Conservation (phyloP, 495 filamentous ascomycete species). For the Xylaria sp. region DNA sequence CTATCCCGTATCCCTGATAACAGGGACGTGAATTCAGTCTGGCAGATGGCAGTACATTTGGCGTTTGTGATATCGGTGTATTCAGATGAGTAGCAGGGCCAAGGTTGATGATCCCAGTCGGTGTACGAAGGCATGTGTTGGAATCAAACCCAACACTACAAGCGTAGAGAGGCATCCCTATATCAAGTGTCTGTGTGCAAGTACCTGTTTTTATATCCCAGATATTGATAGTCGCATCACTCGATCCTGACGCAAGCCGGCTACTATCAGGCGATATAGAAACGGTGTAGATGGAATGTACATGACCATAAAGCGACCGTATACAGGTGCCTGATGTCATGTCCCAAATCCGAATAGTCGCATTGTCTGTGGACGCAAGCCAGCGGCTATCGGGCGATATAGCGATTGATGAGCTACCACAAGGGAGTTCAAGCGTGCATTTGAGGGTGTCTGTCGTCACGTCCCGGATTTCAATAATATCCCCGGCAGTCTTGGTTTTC, state of each 20-base stretch:
- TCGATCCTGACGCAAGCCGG: conserved; percentile 41
- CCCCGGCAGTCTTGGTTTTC: not conserved
- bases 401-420: not conserved
- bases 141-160: not conserved
- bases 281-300: not conserved
- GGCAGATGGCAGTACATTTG: no score
- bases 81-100: not conserved
- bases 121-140: not conserved
- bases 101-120: not conserved
- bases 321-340: not conserved
- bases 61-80: not conserved
- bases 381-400: not conserved
- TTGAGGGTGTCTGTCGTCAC: not conserved
- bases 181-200: not conserved
- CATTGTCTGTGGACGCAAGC: not conserved
- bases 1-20: not conserved
- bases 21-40: not conserved
- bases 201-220: conserved; percentile 40
- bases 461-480: not conserved
- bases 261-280: conserved; percentile 20
- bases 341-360: not conserved
- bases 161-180: not conserved
- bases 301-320: not conserved
- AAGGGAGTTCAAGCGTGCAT: not conserved
- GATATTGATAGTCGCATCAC: conserved; percentile 43